A percentile compares a stretch with the other conserved stretches of the same genome.
phyloP scores from a whole-genome alignment of 2,329 filamentous ascomycete genomes.

The Epichloe typhina region DNA sequence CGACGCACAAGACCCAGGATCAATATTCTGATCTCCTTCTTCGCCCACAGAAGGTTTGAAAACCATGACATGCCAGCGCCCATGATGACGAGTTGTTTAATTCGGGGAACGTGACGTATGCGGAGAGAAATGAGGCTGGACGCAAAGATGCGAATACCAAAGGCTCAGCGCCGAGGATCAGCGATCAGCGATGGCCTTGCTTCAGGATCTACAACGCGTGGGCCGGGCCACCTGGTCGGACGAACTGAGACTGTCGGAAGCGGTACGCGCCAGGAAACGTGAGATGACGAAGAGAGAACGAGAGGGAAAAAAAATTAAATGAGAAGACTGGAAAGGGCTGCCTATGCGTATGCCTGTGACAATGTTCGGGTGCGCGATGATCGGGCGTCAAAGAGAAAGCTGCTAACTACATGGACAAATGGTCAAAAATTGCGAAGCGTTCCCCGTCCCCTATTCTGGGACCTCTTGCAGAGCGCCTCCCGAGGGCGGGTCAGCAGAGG shows the following conservation, averaged over 20 bases:
- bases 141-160: background rate
- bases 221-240: conserved; percentile 1
- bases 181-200: background rate
- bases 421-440: conserved; percentile 5
- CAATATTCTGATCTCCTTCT: conserved; percentile 96
- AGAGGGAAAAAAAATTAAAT: background rate
- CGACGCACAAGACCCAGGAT: conserved; percentile 75
- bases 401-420: background rate
- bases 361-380: background rate
- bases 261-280: no score
- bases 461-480: background rate
- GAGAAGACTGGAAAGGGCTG: background rate
- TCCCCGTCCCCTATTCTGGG: conserved; percentile 9
- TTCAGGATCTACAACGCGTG: background rate
- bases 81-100: conserved; percentile 31
- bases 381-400: background rate
- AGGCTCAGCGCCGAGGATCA: conserved; percentile 1
- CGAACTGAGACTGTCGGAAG: background rate
- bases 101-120: background rate
- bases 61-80: conserved; percentile 55
- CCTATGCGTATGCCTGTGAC: background rate
- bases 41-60: conserved; percentile 66
- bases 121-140: background rate
- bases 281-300: background rate
- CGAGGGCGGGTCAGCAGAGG: background rate